phyloP scores from a whole-genome alignment of 1,284 basidiomycete genomes.

The Tilletia walkeri region DNA sequence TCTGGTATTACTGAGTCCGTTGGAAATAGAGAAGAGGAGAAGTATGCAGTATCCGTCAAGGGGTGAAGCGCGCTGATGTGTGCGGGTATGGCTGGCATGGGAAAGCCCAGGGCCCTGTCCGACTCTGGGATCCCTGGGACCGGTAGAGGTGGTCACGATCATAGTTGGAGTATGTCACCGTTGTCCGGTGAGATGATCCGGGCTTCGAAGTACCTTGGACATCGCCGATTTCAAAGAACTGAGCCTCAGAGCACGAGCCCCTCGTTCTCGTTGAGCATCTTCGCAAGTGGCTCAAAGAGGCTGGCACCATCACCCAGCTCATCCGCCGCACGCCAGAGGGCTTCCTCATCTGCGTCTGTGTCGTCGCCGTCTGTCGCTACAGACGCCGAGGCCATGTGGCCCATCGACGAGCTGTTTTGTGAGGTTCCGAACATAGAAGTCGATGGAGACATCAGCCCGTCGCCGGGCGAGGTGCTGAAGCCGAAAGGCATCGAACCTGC shows the following conservation, averaged over 20 bases:
- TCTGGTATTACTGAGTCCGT: no score
- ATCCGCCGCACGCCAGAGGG: not conserved
- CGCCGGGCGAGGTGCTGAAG: not conserved
- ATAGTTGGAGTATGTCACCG: no score
- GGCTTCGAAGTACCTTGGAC: no score
- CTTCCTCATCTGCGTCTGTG: not conserved
- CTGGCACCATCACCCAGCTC: not conserved
- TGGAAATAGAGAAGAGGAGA: no score
- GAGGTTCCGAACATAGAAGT: not conserved
- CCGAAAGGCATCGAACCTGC: not conserved
- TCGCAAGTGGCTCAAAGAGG: conserved; percentile 8
- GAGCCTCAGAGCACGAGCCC: not conserved
- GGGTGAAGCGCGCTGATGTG: no score
- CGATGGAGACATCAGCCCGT: not conserved
- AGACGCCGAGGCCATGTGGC: not conserved
- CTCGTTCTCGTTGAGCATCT: conserved; percentile 13
- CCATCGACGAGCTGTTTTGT: not conserved
- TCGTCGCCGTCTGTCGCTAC: not conserved
- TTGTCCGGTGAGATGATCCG: no score
- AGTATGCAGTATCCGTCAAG: no score
- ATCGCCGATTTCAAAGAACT: no score
- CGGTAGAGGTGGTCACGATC: no score
- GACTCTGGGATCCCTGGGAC: no score
- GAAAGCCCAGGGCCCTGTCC: no score
- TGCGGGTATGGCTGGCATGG: no score